Evolutionary conservation across 768 basidiomycete species (phyloP).

Genomic region (Tricholoma hemisulphureum): DNA sequence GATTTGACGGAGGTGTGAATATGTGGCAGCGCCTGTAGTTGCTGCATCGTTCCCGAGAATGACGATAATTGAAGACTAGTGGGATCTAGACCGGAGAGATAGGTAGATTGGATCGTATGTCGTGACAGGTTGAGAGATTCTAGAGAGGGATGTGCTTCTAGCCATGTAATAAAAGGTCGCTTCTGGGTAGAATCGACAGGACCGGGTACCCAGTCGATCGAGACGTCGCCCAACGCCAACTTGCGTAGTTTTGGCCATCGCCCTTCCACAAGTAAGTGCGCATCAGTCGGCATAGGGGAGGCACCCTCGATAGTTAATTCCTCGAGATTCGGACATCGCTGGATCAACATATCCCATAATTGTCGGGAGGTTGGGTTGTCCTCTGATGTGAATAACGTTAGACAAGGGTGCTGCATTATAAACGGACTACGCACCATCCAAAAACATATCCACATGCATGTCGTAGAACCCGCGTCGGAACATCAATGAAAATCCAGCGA

Average conservation of each 20-base stretch:
- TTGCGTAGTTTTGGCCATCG: conserved; percentile 66
- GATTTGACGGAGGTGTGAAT: conserved; percentile 50
- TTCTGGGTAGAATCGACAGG: conserved; percentile 40
- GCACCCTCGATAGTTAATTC: conserved; percentile 58
- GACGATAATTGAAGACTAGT: conserved; percentile 51
- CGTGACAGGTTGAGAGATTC: conserved; percentile 50
- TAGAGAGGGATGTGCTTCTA: conserved; percentile 61
- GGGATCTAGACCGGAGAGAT: conserved; percentile 48
- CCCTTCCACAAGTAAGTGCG: conserved; percentile 53
- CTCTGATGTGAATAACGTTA: conserved; percentile 31
- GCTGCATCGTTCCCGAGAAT: conserved; percentile 67
- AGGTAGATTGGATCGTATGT: conserved; percentile 51
- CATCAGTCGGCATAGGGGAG: conserved; percentile 54
- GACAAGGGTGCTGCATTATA: background rate
- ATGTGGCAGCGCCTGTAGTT: conserved; percentile 60
- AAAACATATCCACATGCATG: conserved; percentile 50
- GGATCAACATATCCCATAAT: conserved; percentile 72
- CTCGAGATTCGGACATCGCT: conserved; percentile 62
- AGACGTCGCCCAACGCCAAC: conserved; percentile 63
- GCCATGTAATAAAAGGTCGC: conserved; percentile 62
- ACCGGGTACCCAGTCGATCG: conserved; percentile 52
- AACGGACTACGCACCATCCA: conserved; percentile 49
- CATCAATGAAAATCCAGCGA: conserved; percentile 60
- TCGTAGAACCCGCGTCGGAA: conserved; percentile 66
- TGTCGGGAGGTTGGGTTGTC: conserved; percentile 49